Evolutionary conservation across 352 stramenopile genomes (phyloP).

Genomic region (Hyaloperonospora brassicae): DNA sequence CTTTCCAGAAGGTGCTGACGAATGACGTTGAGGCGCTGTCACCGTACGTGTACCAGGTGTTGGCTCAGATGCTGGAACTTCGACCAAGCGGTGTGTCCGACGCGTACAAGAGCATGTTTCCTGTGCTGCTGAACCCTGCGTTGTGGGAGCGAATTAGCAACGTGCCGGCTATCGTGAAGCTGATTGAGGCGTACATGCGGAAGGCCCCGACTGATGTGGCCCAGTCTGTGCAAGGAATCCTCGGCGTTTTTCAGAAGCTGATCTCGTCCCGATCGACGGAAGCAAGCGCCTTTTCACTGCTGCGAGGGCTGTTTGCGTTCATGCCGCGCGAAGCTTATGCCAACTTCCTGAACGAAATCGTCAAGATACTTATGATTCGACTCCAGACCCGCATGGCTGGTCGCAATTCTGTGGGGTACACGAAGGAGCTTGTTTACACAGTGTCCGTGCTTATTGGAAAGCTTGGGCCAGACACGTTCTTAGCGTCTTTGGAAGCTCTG

Average conservation of each 20-base stretch:
- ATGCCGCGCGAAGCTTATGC: conserved; percentile 72
- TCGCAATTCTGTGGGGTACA: conserved; percentile 75
- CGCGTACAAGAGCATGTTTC: conserved; percentile 94
- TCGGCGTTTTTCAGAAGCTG: conserved; percentile 98
- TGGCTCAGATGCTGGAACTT: conserved; percentile 96
- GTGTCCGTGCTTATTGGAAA: conserved; percentile 86
- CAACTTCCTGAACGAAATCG: conserved; percentile 84
- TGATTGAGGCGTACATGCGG: conserved; percentile 95
- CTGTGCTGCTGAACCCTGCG: conserved; percentile 87
- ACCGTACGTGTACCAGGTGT: conserved; percentile 99
- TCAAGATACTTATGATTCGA: conserved; percentile 93
- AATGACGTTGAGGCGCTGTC: conserved; percentile 92
- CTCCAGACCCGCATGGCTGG: conserved; percentile 88
- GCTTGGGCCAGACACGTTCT: conserved; percentile 67
- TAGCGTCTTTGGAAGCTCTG: conserved; percentile 78
- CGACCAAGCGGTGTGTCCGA: conserved; percentile 77
- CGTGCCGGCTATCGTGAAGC: conserved; percentile 92
- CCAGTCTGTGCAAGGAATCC: conserved; percentile 69
- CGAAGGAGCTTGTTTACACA: conserved; percentile 87
- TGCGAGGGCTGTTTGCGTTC: conserved; percentile 86
- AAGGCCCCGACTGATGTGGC: conserved; percentile 89
- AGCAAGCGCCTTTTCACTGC: conserved; percentile 88
- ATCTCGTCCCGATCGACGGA: conserved; percentile 91
- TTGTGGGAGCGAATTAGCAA: conserved; percentile 97
- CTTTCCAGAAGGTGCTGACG: conserved; percentile 95